These are phyloP conservation scores for Acer campestre DNA, from an alignment of 345 rosid genomes.

Conservation along the genomic window DNA sequence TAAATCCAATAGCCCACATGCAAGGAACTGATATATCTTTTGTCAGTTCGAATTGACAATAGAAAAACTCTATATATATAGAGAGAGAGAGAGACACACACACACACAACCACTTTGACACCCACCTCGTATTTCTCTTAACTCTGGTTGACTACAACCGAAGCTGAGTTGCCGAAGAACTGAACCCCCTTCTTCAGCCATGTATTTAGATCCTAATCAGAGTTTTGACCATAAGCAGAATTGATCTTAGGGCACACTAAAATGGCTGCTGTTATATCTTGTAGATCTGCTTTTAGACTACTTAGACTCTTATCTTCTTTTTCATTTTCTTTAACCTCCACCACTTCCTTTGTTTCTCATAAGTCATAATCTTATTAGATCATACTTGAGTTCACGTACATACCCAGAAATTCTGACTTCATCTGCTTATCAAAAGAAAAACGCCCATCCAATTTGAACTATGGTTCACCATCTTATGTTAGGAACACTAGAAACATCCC, in stretches of 20 bases:
- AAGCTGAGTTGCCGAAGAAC: not conserved
- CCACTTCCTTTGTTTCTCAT: not conserved
- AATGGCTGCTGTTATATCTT: conserved; percentile 20
- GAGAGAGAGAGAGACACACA: too few relatives aligned
- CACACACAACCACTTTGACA: too few relatives aligned
- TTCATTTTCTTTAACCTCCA: not conserved
- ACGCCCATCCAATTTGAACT: conserved; percentile 9
- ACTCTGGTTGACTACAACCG: too few relatives aligned
- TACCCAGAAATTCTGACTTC: not conserved
- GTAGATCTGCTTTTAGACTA: conserved; percentile 2
- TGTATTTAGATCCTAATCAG: too few relatives aligned
- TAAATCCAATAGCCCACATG: too few relatives aligned
- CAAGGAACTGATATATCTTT: too few relatives aligned
- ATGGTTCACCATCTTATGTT: conserved; percentile 11
- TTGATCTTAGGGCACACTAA: not conserved
- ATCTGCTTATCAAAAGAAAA: not conserved
- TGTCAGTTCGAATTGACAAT: too few relatives aligned
- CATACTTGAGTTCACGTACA: not conserved
- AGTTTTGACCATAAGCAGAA: not conserved
- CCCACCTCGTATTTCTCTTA: too few relatives aligned
- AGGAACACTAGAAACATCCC: conserved; percentile 14
- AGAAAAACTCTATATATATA: too few relatives aligned
- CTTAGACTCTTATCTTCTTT: conserved; percentile 5
- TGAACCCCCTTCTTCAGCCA: not conserved
- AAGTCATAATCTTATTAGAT: not conserved